Base-by-base conservation (phyloP, 345 rosid species). In the Citropsis articulata region DNA sequence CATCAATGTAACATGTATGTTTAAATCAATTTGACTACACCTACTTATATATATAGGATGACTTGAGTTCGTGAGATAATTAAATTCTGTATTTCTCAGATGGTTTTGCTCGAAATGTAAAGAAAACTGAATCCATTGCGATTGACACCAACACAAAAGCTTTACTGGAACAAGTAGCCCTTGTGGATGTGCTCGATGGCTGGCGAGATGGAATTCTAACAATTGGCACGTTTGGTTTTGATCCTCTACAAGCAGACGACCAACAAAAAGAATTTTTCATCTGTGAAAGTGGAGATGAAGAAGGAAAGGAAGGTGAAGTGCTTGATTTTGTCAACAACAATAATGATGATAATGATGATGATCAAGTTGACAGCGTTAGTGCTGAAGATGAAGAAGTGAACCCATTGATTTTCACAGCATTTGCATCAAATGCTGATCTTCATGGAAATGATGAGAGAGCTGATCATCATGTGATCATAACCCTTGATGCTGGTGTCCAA, bases 141-240 rank as follows among this genome's bases (percentile, higher is more conserved):
- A 87, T 84, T 61, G 90, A 88, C 77, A 83, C 83, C 71, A 90
- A 88, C 68, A 88, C 90, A 24, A 86, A 87, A 71, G 90, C 90
- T 78, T 83, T 92, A 73, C 83, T 92, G 35, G 89, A 90, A 77
- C 97, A 92, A 77, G 88, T 86, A 28, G 88, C 88, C n/a, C 69
- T 91, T 38, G 88, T 85, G 19, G 95, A 91, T 71, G 91, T 84
- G 81, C 88, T 94, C 50, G 97, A 91, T 77, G 91, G 87, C 38
- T 93, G 98, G 97, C 86, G 80, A 81, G 91, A 88, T 76, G 93
- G 97, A 77, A 88, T 95, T 81, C 86, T 95, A 67, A 93, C 95
- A 50, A 93, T 95, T 60, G 98, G 98, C 22, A 95, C 98, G 16
- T 92, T 95, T 21, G 98, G 98, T 59, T 86, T 93, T 53, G 94